Conservation (phyloP, 2,329 filamentous ascomycete species). For the Neonectria neomacrospora region DNA sequence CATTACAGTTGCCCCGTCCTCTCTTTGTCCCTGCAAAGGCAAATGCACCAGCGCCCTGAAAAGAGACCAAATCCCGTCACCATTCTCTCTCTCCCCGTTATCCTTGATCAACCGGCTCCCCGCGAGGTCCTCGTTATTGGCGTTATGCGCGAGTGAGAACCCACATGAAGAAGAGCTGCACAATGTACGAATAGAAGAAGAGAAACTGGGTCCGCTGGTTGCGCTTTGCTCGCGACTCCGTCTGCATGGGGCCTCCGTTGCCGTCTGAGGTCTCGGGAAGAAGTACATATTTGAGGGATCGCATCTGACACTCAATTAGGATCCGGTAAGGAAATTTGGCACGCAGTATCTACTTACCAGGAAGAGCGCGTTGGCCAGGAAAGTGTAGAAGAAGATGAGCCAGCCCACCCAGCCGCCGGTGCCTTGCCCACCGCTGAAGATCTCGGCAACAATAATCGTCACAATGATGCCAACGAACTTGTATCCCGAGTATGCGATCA, state of each 20-base stretch:
- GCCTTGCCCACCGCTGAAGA: conserved; percentile 80
- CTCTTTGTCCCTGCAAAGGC: conserved; percentile 10
- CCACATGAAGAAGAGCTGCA: conserved; percentile 97
- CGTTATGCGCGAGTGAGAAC: conserved; percentile 61
- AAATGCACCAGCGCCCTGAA: conserved; percentile 25
- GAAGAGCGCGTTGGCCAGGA: conserved; percentile 94
- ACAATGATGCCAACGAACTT: conserved; percentile 98
- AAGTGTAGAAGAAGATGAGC: conserved; percentile 90
- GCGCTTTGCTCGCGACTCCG: conserved; percentile 84
- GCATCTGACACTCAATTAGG: conserved; percentile 68
- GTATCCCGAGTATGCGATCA: conserved; percentile 97
- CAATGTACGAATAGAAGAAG: conserved; percentile 92
- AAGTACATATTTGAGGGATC: conserved; percentile 94
- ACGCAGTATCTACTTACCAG: conserved; percentile 68
- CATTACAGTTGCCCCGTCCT: conserved; percentile 14
- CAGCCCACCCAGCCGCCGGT: conserved; percentile 91
- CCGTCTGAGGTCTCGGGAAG: conserved; percentile 82
- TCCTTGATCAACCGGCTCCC: not conserved
- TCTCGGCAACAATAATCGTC: conserved; percentile 82
- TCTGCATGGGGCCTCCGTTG: conserved; percentile 71
- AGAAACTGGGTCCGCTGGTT: conserved; percentile 91
- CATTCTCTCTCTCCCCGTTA: not conserved
- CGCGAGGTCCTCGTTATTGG: not conserved
- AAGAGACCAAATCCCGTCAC: conserved; percentile 6
- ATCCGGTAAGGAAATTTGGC: not conserved